These are phyloP conservation scores for Amphicarpaea edgeworthii DNA, from an alignment of 306 rosid species.

Conservation along the genomic window DNA sequence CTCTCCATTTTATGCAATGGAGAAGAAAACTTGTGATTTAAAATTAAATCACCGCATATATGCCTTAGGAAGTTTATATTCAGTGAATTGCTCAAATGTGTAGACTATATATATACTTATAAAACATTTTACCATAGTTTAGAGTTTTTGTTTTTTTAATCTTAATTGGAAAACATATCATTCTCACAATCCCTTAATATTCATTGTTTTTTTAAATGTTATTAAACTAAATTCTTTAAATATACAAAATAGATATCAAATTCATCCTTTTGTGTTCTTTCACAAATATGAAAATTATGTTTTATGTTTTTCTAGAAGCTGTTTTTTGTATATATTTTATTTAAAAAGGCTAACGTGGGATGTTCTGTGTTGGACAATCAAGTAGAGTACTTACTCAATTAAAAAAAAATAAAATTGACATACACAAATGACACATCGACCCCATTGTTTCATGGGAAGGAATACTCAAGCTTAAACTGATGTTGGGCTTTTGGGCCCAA, in stretches of 20 bases:
- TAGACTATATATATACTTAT: neutral
- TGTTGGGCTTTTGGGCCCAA: constrained; percentile 27
- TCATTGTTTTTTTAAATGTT: neutral
- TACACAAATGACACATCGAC: neutral
- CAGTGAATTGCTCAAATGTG: neutral
- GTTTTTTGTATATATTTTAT: neutral
- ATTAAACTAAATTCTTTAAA: too few relatives aligned
- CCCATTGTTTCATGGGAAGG: neutral
- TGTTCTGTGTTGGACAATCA: neutral
- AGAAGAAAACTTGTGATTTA: too few relatives aligned
- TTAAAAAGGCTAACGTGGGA: neutral
- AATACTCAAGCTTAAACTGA: neutral
- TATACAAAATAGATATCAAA: too few relatives aligned
- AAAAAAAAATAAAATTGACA: neutral
- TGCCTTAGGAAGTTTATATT: neutral
- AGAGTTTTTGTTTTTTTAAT: neutral
- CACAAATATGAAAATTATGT: neutral
- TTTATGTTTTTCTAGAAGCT: neutral
- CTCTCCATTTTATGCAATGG: neutral
- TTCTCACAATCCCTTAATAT: neutral
- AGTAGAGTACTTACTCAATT: neutral
- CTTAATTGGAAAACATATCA: neutral
- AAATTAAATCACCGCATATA: neutral
- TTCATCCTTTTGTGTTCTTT: neutral
- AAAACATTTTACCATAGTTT: neutral